Conservation (phyloP, 2,329 filamentous ascomycete genomes). For the Calonectria crousiana region DNA sequence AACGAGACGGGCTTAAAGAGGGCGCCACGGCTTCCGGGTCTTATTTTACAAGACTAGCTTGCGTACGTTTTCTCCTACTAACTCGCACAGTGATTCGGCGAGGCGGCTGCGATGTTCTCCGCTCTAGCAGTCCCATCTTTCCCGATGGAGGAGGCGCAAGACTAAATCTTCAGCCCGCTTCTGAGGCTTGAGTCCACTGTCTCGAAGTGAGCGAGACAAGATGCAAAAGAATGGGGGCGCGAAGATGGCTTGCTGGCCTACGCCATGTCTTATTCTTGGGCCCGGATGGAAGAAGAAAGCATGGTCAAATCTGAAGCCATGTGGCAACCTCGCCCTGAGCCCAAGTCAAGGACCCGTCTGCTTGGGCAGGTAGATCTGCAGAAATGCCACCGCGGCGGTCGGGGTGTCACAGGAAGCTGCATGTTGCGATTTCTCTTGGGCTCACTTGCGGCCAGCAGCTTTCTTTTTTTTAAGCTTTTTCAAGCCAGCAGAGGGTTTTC, state of each 20-base stretch:
- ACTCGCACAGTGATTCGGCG: slow-evolving; percentile 13
- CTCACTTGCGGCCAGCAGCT: neutral
- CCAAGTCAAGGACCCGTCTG: slow-evolving; percentile 3
- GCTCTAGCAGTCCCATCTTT: slow-evolving; percentile 19
- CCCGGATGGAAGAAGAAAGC: slow-evolving; percentile 22
- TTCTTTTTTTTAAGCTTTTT: neutral
- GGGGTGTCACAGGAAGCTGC: neutral
- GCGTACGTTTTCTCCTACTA: neutral
- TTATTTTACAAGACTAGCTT: neutral
- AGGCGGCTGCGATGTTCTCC: slow-evolving; percentile 23
- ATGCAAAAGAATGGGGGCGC: slow-evolving; percentile 8
- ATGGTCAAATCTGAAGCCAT: slow-evolving; percentile 22
- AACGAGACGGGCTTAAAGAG: neutral
- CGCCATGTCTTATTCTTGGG: slow-evolving; percentile 28
- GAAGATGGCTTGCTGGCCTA: slow-evolving; percentile 17
- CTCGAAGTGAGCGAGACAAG: slow-evolving; percentile 23
- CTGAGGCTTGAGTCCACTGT: slow-evolving; percentile 29
- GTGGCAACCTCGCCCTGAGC: slow-evolving; percentile 21
- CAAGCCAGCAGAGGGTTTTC: neutral
- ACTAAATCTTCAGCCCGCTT: slow-evolving; percentile 32
- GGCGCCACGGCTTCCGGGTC: neutral
- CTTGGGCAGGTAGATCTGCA: neutral
- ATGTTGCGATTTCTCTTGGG: neutral
- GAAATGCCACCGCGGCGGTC: neutral
- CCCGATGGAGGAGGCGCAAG: slow-evolving; percentile 27